A percentile compares a stretch with the other conserved stretches of the same genome.
These are phyloP conservation scores for Xylaria sp. DNA, from an alignment of 2,329 filamentous ascomycete genomes.

Conservation along the genomic window DNA sequence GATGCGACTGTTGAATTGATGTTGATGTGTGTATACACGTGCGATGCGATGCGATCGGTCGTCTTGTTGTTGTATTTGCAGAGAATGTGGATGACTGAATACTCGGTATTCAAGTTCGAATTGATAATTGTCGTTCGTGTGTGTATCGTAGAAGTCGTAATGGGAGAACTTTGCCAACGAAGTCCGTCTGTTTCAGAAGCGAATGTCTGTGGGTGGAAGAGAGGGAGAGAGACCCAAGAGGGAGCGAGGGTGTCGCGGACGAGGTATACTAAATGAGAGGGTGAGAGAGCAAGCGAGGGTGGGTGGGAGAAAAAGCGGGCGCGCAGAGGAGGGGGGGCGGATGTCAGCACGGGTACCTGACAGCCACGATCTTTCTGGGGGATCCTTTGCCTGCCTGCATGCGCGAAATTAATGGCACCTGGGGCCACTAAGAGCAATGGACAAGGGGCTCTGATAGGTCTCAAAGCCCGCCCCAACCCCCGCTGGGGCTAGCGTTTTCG, in stretches of 20 bases:
- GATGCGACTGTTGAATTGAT: conserved; percentile 23
- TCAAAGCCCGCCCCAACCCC: conserved; percentile 16
- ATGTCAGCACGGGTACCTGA: conserved; percentile 44
- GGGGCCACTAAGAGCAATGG: conserved; percentile 15
- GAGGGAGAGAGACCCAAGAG: conserved; percentile 31
- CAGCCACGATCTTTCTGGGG: conserved; percentile 36
- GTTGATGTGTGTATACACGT: conserved; percentile 35
- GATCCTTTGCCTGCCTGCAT: conserved; percentile 27
- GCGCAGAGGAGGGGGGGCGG: conserved; percentile 38
- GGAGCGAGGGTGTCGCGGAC: conserved; percentile 17
- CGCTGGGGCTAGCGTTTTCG: conserved; percentile 2
- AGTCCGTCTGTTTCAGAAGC: conserved; percentile 45
- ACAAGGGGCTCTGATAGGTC: conserved; percentile 35
- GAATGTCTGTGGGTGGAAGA: conserved; percentile 33
- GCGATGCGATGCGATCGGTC: conserved; percentile 28
- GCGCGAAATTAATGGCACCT: conserved; percentile 32
- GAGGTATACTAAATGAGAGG: conserved; percentile 36
- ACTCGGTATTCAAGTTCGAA: conserved; percentile 46
- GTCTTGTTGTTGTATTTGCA: conserved; percentile 35
- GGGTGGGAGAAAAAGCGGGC: conserved; percentile 32
- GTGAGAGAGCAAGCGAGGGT: conserved; percentile 10
- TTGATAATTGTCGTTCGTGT: conserved; percentile 29
- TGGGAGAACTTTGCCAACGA: conserved; percentile 50
- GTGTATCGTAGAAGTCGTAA: conserved; percentile 44
- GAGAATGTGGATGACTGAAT: conserved; percentile 45